Evolutionary conservation across 345 rosid species (phyloP), one percentile per base, ranked within the genome.

Genomic region (Conringia planisiliqua): DNA sequence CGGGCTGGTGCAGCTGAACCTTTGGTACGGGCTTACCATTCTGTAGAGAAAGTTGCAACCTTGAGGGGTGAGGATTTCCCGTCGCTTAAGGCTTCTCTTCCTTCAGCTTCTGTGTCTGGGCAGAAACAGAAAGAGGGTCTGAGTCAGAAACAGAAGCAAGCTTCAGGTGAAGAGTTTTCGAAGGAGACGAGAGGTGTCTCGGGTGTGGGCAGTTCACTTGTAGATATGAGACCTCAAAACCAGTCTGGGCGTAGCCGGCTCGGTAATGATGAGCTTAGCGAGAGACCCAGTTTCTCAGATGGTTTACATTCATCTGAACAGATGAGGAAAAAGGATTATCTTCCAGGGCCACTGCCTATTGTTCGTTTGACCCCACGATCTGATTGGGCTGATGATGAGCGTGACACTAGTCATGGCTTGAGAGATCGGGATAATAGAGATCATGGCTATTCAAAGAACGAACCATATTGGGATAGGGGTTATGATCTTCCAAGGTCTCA

Each of bases 321-420:
- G 73, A 82, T 56, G 47, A 61, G 82, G 63, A 95, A 84, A 80
- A 88, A 79, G 67, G 92, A 90, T 5, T 84, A 66, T 76, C 82
- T 88, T 78, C 72, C 86, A 3, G 96, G 87, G 50, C 96, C 93
- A 32, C 75, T 94, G 46, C 97, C 97, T 1, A 75, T 90, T 67
- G 90, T 92, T 78, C 84, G 83, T 51, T 76, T 92, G 90, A 81
- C 85, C 22, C 97, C 97, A 18, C 85, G 99, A 62, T 95, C 96
- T 76, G 99, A 95, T 75, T 95, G 99, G 98, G 96, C 93, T 66
- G 99, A 96, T 82, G 99, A 96, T 82, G 99, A 96, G 79, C 98
- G 97, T 72, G 99, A 96, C 69, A 92, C 96, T 33, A 82, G 98
- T 72, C 88, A 77, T 69, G 86, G 87, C 58, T 83, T 90, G 75